Evolutionary conservation across 2,329 filamentous ascomycete genomes (phyloP), one percentile per base, ranked within the genome.

Genomic region (Diaporthe caulivora): DNA sequence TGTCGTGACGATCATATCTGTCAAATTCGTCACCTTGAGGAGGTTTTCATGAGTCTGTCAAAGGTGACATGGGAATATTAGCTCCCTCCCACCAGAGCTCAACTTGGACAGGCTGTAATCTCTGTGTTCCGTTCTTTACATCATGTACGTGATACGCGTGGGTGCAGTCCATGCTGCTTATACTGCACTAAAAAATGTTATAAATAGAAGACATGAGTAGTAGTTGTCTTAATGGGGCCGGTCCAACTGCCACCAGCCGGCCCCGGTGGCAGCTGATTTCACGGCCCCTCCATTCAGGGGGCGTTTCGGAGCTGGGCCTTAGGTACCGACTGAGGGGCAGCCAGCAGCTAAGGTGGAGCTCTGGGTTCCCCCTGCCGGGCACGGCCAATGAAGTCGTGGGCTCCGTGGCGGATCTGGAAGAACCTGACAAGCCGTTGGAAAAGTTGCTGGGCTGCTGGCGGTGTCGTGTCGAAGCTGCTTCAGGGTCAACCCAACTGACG

Each of bases 391-490:
- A 53, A 53, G 44, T 67, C 15, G n/a, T 53, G 11, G n/a, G 62
- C 31, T 53, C 29, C 1, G 18, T 51, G 47, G 62, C 62, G 62
- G 62, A n/a, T 67, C 44, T 53, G 62, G 62, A 67, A 67, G 62
- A 67, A 67, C 62, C 62, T 67, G 62, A 67, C 62, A 67, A 24
- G 44, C 62, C 62, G 62, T 67, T 40, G 62, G 62, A 67, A 67
- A 67, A 67, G 62, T 67, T 53, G 62, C 62, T 67, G 62, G 60
- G n/a, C 62, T 40, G 47, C 62, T 67, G 62, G 42, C 29, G 17
- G 47, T 67, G 62, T 67, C 62, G 47, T 67, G 62, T 67, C 47
- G 62, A 67, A 67, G 70, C 70, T 57, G 70, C 58, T 57, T 42
- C 51, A 55, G 55, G 37, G 53, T 62, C 53, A 31, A 60, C 51